Base-by-base conservation (phyloP, 2,329 filamentous ascomycete species). In the Phialophora verrucosa region DNA sequence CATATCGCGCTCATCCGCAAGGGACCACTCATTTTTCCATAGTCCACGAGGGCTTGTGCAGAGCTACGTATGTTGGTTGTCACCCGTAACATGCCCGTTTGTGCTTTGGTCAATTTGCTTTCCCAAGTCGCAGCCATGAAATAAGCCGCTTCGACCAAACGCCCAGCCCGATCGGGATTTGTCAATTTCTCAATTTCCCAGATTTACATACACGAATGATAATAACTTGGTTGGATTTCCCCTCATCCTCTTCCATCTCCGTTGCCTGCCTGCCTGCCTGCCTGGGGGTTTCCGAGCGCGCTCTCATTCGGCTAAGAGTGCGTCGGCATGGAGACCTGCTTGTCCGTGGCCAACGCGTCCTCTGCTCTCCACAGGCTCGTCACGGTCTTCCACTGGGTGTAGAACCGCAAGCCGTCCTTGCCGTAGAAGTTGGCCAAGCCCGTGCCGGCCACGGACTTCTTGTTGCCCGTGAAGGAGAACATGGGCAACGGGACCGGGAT, bases 381-480 rank as follows among this genome's bases (percentile, higher is more conserved):
- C 57, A 99, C 95, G 2, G 95, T 99, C 91, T 99, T 98, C 76
- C 91, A 87, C 82, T 98, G 95, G 2, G 95, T 99, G 80, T 96
- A 98, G 78, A 99, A 99, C 76, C 91, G 89, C 77, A 99, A 81
- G 27, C 94, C 95, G 0, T 93, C 92, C 80, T 91, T 91, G 72
- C 95, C 95, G 80, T 99, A 99, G 78, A 99, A 98, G 17, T 93
- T 96, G 81, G 87, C 96, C 44, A 91, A 91, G 68, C 95, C 94
- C 60, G 93, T 93, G 62, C 94, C 95, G 0, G 95, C 95, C 64
- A 98, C 85, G 75, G 89, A 92, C 85, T 91, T 93, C 89, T 99
- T 94, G 83, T 89, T 89, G 20, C 87, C 87, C 1, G 87, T 89
- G 78, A 88, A 88, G 67, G 81, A 84, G 79, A 88, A 88, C 84